Evolutionary conservation across 2,329 filamentous ascomycete species (phyloP).

Genomic region (Gremmenia infestans): DNA sequence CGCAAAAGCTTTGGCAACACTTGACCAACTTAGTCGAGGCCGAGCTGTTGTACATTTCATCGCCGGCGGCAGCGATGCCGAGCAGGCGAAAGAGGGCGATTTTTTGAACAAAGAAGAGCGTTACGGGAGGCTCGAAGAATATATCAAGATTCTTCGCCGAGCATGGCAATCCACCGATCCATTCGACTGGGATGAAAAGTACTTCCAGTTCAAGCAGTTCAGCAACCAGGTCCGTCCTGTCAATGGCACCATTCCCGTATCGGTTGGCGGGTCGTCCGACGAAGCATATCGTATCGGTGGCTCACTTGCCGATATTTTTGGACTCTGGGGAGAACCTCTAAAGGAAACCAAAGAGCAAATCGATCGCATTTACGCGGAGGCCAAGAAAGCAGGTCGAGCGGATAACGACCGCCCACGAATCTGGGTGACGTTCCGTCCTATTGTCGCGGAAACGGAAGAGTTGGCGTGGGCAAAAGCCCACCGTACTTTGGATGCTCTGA

Average conservation of each 20-base stretch:
- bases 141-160: slow-evolving; percentile 54
- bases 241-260: slow-evolving; percentile 51
- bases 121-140: slow-evolving; percentile 55
- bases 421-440: slow-evolving; percentile 61
- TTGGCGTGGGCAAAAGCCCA: slow-evolving; percentile 58
- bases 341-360: slow-evolving; percentile 61
- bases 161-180: slow-evolving; percentile 53
- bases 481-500: slow-evolving; percentile 48
- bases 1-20: slow-evolving; percentile 55
- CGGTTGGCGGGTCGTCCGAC: slow-evolving; percentile 53
- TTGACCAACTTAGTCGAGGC: slow-evolving; percentile 53
- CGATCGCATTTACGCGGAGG: slow-evolving; percentile 53
- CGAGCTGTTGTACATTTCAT: slow-evolving; percentile 60
- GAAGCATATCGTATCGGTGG: slow-evolving; percentile 57
- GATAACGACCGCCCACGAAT: slow-evolving; percentile 48
- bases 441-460: slow-evolving; percentile 56
- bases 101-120: slow-evolving; percentile 53
- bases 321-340: slow-evolving; percentile 58
- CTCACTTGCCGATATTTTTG: slow-evolving; percentile 55
- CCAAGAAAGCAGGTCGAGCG: slow-evolving; percentile 49
- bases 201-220: slow-evolving; percentile 56
- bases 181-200: slow-evolving; percentile 57
- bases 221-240: slow-evolving; percentile 48
- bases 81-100: slow-evolving; percentile 57
- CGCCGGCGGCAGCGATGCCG: slow-evolving; percentile 54